Percentiles rank a stretch among this genome's conserved stretches.
Conservation (phyloP, 139 green algal species). For the Raphidocelis subcapitata region DNA sequence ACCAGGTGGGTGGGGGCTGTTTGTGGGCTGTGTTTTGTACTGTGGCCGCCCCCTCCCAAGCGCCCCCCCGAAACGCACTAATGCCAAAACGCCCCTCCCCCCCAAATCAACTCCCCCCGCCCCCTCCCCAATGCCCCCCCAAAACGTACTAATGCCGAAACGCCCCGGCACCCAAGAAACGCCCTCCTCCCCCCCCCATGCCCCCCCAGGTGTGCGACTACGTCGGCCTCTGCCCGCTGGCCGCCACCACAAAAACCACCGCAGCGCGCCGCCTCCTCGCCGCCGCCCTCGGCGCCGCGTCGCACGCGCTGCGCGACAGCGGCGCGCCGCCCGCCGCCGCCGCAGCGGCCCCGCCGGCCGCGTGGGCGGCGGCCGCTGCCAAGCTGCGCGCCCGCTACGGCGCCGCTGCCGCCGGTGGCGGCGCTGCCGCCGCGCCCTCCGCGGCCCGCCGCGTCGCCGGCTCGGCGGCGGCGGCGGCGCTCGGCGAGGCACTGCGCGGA, state of each 20-base stretch:
- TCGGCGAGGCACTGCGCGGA: not conserved
- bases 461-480: not conserved
- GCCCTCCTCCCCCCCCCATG: not conserved
- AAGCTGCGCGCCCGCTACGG: constrained; percentile 21
- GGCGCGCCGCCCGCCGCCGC: not conserved
- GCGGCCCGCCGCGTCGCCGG: constrained; percentile 3
- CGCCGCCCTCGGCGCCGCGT: constrained; percentile 18
- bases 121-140: not conserved
- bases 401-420: not conserved
- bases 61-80: no score
- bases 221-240: constrained; percentile 58
- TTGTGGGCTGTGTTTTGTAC: not conserved
- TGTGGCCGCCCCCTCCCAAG: no score
- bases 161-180: not conserved
- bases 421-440: constrained; percentile 21
- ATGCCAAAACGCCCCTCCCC: no score
- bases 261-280: constrained; percentile 12
- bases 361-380: constrained; percentile 19
- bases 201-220: constrained; percentile 59
- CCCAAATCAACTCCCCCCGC: not conserved
- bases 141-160: no score
- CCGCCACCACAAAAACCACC: constrained; percentile 3
- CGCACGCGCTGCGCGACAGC: constrained; percentile 6
- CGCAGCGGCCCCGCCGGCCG: not conserved
- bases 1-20: constrained; percentile 46